Conservation (phyloP, 2,329 filamentous ascomycete genomes). For the Sclerotinia spermophila region DNA sequence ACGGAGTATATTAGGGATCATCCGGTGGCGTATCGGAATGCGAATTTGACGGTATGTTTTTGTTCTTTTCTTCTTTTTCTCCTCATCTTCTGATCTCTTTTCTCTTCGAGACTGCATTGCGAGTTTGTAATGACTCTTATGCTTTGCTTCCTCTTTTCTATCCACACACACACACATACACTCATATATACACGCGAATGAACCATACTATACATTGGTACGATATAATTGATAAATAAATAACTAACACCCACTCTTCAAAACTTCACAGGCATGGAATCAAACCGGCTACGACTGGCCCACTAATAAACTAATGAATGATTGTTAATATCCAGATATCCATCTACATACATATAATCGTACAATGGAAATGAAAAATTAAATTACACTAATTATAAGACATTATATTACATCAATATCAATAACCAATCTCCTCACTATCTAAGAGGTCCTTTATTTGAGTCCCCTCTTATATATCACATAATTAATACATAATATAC, state of each 20-base stretch:
- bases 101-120: too few relatives aligned
- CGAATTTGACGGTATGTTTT: conserved; percentile 47
- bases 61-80: background rate
- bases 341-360: background rate
- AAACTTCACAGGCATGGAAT: conserved; percentile 8
- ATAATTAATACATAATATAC: too few relatives aligned
- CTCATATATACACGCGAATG: too few relatives aligned
- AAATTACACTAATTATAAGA: too few relatives aligned
- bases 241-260: background rate
- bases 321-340: conserved; percentile 22
- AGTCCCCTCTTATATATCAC: too few relatives aligned
- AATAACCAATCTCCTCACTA: too few relatives aligned
- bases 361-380: too few relatives aligned
- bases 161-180: too few relatives aligned
- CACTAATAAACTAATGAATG: conserved; percentile 31
- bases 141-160: background rate
- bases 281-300: conserved; percentile 35
- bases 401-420: too few relatives aligned
- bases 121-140: too few relatives aligned
- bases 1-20: conserved; percentile 64
- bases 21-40: conserved; percentile 56
- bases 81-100: background rate
- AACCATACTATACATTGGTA: too few relatives aligned
- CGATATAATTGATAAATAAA: background rate
- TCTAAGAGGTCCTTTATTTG: too few relatives aligned